phyloP scores from a whole-genome alignment of 2,329 filamentous ascomycete genomes.

The Fusarium anguioides region DNA sequence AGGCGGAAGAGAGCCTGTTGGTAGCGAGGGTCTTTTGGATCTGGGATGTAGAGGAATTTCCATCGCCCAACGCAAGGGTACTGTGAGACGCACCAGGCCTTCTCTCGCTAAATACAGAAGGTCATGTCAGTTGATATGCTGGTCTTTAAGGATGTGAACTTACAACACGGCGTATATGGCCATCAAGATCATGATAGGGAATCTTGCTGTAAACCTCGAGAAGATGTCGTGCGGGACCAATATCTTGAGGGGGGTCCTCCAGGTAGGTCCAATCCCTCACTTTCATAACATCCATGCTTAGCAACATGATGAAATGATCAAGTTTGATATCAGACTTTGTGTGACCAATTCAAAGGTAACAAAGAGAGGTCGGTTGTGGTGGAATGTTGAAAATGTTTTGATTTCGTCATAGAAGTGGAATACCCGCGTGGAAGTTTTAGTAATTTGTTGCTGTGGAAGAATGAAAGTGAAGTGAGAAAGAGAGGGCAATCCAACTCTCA shows the following conservation, averaged over 20 bases:
- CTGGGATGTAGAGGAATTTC: constrained; percentile 60
- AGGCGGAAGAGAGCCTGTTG: constrained; percentile 57
- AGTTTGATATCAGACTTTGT: not conserved
- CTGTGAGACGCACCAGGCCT: constrained; percentile 58
- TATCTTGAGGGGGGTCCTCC: constrained; percentile 52
- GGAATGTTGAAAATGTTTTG: constrained; percentile 1
- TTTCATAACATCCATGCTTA: constrained; percentile 51
- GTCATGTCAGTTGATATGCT: constrained; percentile 16
- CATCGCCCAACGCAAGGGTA: constrained; percentile 62
- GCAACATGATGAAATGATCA: constrained; percentile 35
- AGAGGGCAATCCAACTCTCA: constrained; percentile 25
- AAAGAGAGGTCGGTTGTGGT: constrained; percentile 1
- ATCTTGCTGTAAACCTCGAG: constrained; percentile 55
- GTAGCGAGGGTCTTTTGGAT: constrained; percentile 56
- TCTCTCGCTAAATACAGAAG: constrained; percentile 53
- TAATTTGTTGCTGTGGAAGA: not conserved
- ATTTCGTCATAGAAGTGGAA: constrained; percentile 30
- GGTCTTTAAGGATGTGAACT: constrained; percentile 22
- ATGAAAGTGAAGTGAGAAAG: constrained; percentile 9
- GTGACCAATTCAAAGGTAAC: not conserved
- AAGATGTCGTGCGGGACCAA: constrained; percentile 51
- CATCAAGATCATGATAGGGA: constrained; percentile 49
- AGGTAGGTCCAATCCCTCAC: constrained; percentile 54
- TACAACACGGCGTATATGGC: constrained; percentile 52
- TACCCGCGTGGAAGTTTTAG: constrained; percentile 10